A percentile compares a stretch with the other conserved stretches of the same genome.
Conservation (phyloP, 2,329 filamentous ascomycete species). For the Arthrobotrys iridis region DNA sequence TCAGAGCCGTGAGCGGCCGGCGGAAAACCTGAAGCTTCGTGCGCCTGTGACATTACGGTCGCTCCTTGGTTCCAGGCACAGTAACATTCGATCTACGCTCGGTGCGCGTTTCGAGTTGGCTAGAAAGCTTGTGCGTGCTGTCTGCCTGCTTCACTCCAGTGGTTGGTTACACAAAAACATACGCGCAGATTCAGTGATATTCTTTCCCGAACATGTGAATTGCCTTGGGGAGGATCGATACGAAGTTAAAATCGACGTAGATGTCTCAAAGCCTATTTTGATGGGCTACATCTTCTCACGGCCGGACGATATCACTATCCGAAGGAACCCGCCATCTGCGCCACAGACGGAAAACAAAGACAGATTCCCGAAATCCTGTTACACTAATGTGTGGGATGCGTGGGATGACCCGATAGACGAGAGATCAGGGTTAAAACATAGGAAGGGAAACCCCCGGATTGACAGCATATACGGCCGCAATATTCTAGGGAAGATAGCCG, state of each 20-base stretch:
- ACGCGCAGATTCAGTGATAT: neutral
- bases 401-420: too few species aligned
- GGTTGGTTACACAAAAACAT: constrained; percentile 2
- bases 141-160: neutral
- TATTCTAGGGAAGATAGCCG: neutral
- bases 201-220: neutral
- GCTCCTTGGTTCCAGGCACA: neutral
- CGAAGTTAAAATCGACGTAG: neutral
- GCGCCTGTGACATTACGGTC: neutral
- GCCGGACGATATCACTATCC: neutral
- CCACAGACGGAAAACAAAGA: neutral
- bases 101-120: neutral
- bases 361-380: too few species aligned
- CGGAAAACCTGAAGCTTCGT: neutral
- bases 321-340: neutral
- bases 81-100: neutral
- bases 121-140: neutral
- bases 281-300: constrained; percentile 2
- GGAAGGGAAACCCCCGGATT: neutral
- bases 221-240: neutral
- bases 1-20: neutral
- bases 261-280: constrained; percentile 9
- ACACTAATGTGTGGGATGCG: too few species aligned
- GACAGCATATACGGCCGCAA: neutral
- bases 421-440: neutral